Evolutionary conservation across 805 yeast genomes (phyloP).

Genomic region (Starmerella stigmatis): DNA sequence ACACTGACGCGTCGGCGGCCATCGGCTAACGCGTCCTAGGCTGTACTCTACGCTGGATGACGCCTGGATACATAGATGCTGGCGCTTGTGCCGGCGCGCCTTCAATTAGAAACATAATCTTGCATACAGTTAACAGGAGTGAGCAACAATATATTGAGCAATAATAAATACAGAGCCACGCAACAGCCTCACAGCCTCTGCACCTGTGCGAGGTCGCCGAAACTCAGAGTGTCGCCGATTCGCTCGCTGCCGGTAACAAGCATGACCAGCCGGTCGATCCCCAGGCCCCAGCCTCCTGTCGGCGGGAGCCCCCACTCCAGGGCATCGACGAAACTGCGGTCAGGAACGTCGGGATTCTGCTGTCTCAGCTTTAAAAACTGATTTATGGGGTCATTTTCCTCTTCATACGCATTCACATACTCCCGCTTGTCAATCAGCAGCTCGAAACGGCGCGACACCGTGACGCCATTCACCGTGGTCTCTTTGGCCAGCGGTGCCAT

Average conservation of each 20-base stretch:
- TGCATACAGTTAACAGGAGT: too few species aligned
- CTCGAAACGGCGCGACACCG: constrained; percentile 66
- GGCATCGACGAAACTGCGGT: constrained; percentile 54
- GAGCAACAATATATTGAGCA: not conserved
- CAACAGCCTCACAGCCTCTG: constrained; percentile 8
- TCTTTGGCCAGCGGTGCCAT: constrained; percentile 87
- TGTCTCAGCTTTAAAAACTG: constrained; percentile 54
- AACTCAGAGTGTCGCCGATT: constrained; percentile 33
- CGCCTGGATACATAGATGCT: too few species aligned
- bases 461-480: constrained; percentile 24
- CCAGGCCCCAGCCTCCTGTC: constrained; percentile 97
- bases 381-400: constrained; percentile 75
- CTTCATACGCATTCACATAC: constrained; percentile 88
- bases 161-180: not conserved
- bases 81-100: too few species aligned
- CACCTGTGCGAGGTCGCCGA: constrained; percentile 20
- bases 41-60: too few species aligned
- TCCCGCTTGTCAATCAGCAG: constrained; percentile 71
- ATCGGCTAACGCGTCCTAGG: too few species aligned
- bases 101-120: too few species aligned
- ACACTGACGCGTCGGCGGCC: too few species aligned
- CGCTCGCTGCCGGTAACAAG: constrained; percentile 51
- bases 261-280: constrained; percentile 83
- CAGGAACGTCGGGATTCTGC: constrained; percentile 55
- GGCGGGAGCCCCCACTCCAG: constrained; percentile 96